Evolutionary conservation across 371 early-diverging fungal species (phyloP).

Genomic region (Lichtheimia ornata): DNA sequence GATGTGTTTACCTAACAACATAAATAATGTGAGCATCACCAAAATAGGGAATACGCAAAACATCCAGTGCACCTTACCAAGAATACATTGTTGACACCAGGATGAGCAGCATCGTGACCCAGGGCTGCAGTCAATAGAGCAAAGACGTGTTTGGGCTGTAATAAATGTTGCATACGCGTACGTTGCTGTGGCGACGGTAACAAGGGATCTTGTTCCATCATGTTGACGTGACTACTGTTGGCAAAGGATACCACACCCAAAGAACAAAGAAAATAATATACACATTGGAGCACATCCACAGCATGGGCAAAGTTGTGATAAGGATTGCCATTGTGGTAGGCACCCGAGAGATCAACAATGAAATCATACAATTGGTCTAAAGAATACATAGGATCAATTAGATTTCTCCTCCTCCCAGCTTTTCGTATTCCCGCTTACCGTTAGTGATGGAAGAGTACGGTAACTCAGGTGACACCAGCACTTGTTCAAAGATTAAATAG

Average conservation of each 20-base stretch:
- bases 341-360: constrained; percentile 59
- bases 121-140: constrained; percentile 80
- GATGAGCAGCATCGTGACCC: constrained; percentile 86
- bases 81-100: constrained; percentile 82
- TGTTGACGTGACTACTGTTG: not conserved
- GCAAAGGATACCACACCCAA: constrained; percentile 47
- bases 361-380: constrained; percentile 60
- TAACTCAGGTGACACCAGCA: constrained; percentile 58
- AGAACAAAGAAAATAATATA: constrained; percentile 68
- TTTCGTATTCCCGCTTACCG: constrained; percentile 35
- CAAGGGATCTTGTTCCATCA: not conserved
- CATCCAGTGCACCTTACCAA: constrained; percentile 46
- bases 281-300: constrained; percentile 83
- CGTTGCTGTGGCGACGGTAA: not conserved
- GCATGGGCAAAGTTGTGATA: constrained; percentile 89
- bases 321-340: constrained; percentile 75
- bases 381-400: not conserved
- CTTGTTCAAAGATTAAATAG: constrained; percentile 65
- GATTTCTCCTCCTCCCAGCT: not conserved
- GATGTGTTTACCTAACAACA: constrained; percentile 59
- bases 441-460: constrained; percentile 49
- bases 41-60: constrained; percentile 2
- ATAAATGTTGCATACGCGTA: constrained; percentile 25
- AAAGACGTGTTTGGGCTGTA: constrained; percentile 68
- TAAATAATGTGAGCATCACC: not conserved